Conservation (phyloP, 192 early-diverging fungal species). For the Coemansia erecta region DNA sequence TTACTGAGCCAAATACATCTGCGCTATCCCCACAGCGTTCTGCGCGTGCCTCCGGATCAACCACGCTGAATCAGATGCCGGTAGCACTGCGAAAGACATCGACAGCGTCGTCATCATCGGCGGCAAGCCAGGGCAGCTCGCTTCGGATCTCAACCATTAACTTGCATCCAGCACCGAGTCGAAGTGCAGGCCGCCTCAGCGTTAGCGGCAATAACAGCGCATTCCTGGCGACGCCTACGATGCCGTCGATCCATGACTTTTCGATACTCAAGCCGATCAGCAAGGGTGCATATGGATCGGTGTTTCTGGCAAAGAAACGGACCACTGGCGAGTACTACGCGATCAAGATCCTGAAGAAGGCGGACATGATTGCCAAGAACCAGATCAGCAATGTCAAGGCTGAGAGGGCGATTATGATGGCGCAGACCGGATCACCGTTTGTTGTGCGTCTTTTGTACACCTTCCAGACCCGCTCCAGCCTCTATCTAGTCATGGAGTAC, state of each 20-base stretch:
- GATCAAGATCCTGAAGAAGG: slow-evolving; percentile 85
- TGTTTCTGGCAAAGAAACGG: slow-evolving; percentile 79
- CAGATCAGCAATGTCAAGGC: slow-evolving; percentile 49
- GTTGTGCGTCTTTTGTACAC: slow-evolving; percentile 87
- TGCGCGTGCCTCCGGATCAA: no score
- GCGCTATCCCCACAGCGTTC: no score
- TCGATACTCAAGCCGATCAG: slow-evolving; percentile 88
- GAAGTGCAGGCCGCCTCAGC: background rate
- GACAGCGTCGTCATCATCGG: background rate
- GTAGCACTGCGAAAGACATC: background rate
- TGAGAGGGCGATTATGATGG: slow-evolving; percentile 68
- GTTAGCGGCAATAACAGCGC: slow-evolving; percentile 12
- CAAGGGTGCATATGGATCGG: slow-evolving; percentile 88
- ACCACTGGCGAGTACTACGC: slow-evolving; percentile 85
- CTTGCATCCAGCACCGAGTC: slow-evolving; percentile 3
- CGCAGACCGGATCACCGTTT: slow-evolving; percentile 80
- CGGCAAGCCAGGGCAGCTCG: background rate
- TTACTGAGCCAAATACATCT: no score
- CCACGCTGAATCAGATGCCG: no score
- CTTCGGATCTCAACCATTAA: slow-evolving; percentile 19
- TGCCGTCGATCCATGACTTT: slow-evolving; percentile 87
- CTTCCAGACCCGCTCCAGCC: slow-evolving; percentile 81
- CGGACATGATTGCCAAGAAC: slow-evolving; percentile 91
- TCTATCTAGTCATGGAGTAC: slow-evolving; percentile 90
- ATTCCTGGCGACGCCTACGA: slow-evolving; percentile 48